Evolutionary conservation across 2,329 filamentous ascomycete species (phyloP), one percentile per base, ranked within the genome.

Genomic region (Trichophaea hybrida): DNA sequence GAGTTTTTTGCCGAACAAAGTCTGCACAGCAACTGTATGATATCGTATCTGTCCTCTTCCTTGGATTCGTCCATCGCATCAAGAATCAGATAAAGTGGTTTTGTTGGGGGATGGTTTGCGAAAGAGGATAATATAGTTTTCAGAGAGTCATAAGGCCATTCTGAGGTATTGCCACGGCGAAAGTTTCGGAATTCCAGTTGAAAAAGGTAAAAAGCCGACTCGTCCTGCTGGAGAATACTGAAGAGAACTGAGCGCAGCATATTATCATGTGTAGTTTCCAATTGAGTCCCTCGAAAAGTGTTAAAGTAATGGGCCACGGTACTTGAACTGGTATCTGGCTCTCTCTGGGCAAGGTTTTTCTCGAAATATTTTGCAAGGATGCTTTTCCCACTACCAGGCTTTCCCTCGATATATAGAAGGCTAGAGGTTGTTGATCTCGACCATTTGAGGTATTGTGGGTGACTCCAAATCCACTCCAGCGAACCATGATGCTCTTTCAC

Each of bases 341-440:
- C n/a, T n/a, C n/a, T n/a, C n/a, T n/a, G n/a, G n/a, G n/a, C n/a
- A 43, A 53, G 17, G 10, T 53, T 32, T 6, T 53, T 24, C 6
- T 35, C 6, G 32, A 32, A 53, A 17, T 53, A 53, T 53, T 24
- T 7, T 35, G 32, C 33, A 7, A 53, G 33, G 8, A 32, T 53
- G 33, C 50, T 53, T 53, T 53, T 53, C 10, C 50, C 50, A 24
- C 32, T 53, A 8, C 50, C 50, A 8, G 50, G 50, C 24, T 53
- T 53, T 10, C 50, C 50, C 17, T 53, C 50, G 17, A 53, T 53
- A 7, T 8, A 10, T 35, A 53, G 35, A 6, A 53, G 33, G 6
- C 32, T 8, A 31, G 50, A 53, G 15, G 7, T 35, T 10, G 31
- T 10, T 24, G 50, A 10, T 6, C 8, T 10, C 8, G 10, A 8